Base-by-base conservation (phyloP, 495 filamentous ascomycete genomes). In the Lophium mytilinum region DNA sequence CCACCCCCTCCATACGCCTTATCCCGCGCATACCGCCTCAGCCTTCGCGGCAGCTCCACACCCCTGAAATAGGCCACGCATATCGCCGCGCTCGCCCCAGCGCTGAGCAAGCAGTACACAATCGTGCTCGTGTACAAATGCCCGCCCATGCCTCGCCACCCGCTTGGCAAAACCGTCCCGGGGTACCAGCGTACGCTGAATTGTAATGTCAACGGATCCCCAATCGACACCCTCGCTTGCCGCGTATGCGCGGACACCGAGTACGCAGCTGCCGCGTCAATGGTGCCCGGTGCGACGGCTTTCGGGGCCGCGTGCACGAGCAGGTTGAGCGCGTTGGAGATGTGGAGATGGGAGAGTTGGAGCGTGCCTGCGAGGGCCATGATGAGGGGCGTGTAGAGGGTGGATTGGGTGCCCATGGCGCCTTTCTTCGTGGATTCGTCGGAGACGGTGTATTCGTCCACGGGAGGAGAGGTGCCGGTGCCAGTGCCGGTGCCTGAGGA, bases 151-250 rank as follows among this genome's bases (percentile, higher is more conserved):
- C 83, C 83, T 66, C 55, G 60, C 77, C 63, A 74, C 54, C 67
- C 62, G 39, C 55, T 75, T 41, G 86, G 86, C 52, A 89, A 71
- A 17, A 70, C 74, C 10, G 87, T 83, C 3, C 82, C 86, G 17
- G 87, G 84, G 64, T 94, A 85, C 93, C 93, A 98, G 36, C 87
- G 77, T 37, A 97, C 84, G 53, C 79, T 83, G 62, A 98, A 87
- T 47, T 78, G 80, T 62, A 97, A 78, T 0, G 89, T 83, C 24
- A 98, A 72, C 21, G 84, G 82, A 66, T 96, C 89, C 7, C 91
- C 91, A 63, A 96, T 95, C 19, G 96, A 78, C 30, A 98, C 77
- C 55, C 84, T 82, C 24, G 74, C 77, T 14, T 76, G 74, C 34
- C 66, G 74, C 48, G 69, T 81, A 37, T 68, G 69, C 21, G 87